Percentiles rank a stretch among this genome's conserved stretches.
phyloP scores from a whole-genome alignment of 2,329 filamentous ascomycete genomes.

The Pseudogymnoascus sp. region DNA sequence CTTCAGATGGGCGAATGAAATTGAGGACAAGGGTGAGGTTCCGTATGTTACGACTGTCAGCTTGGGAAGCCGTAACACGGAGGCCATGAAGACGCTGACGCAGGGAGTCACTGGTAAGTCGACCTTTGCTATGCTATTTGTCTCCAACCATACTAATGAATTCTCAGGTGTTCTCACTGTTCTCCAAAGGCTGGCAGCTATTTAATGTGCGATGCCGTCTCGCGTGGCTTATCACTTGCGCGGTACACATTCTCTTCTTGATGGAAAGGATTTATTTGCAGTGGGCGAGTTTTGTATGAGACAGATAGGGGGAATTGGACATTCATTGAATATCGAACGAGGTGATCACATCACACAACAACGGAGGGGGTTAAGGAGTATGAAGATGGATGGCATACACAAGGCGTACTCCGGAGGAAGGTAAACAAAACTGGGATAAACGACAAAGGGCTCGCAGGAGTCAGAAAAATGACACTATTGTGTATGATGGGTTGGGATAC shows the following conservation, averaged over 20 bases:
- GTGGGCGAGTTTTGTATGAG: not conserved
- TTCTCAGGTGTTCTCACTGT: conserved; percentile 41
- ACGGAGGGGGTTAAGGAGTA: not conserved
- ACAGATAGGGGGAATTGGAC: not conserved
- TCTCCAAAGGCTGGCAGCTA: conserved; percentile 41
- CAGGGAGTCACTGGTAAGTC: conserved; percentile 85
- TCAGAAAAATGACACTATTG: conserved; percentile 3
- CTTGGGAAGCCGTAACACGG: conserved; percentile 77
- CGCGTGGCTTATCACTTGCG: not conserved
- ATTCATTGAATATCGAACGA: not conserved
- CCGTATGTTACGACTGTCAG: conserved; percentile 76
- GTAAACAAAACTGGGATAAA: conserved; percentile 4
- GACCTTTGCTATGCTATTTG: not conserved
- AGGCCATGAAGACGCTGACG: conserved; percentile 75
- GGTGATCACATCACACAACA: not conserved
- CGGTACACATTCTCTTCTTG: not conserved
- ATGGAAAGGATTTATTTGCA: not conserved
- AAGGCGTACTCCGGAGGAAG: conserved; percentile 6
- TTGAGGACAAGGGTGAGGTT: conserved; percentile 51
- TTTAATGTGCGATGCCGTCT: not conserved
- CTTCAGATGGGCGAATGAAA: conserved; percentile 85
- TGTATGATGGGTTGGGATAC: not conserved
- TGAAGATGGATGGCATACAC: conserved; percentile 4
- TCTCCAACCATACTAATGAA: not conserved
- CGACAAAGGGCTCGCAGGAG: conserved; percentile 3